Percentiles rank a stretch among this genome's conserved stretches.
Conservation (phyloP, 2,329 filamentous ascomycete genomes). For the Verticillium dahliae region DNA sequence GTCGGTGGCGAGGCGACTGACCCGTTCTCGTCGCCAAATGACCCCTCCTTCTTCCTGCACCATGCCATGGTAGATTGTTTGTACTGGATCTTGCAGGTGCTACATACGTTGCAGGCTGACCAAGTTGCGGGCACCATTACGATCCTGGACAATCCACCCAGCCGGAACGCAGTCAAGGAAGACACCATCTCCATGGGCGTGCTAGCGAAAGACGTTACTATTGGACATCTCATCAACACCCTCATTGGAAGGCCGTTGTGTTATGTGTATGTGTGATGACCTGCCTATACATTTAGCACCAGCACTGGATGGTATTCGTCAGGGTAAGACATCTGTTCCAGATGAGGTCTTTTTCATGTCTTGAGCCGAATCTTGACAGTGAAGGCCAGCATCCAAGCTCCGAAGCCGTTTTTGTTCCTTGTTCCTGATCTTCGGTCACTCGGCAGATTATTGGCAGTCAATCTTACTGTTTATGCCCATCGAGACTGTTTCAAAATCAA, state of each 20-base stretch:
- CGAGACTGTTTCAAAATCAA: no score
- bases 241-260: slow-evolving; percentile 24
- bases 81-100: slow-evolving; percentile 20
- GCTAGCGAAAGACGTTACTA: slow-evolving; percentile 16
- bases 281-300: background rate
- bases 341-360: background rate
- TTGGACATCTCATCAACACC: slow-evolving; percentile 24
- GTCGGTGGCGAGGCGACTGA: slow-evolving; percentile 18
- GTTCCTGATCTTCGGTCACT: no score
- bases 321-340: background rate
- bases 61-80: slow-evolving; percentile 18
- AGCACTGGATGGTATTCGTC: background rate
- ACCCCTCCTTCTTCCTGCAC: slow-evolving; percentile 18
- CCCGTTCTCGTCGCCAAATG: slow-evolving; percentile 15
- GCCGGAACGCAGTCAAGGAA: slow-evolving; percentile 12
- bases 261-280: slow-evolving; percentile 18
- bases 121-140: slow-evolving; percentile 15
- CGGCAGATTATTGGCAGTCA: no score
- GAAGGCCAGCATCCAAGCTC: no score
- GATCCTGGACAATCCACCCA: slow-evolving; percentile 13
- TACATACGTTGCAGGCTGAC: slow-evolving; percentile 9
- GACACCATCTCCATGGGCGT: slow-evolving; percentile 20
- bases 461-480: no score
- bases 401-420: no score
- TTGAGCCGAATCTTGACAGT: background rate